Evolutionary conservation across 2,329 filamentous ascomycete species (phyloP), one percentile per base, ranked within the genome.

Genomic region (Cordyceps cateniannulata): DNA sequence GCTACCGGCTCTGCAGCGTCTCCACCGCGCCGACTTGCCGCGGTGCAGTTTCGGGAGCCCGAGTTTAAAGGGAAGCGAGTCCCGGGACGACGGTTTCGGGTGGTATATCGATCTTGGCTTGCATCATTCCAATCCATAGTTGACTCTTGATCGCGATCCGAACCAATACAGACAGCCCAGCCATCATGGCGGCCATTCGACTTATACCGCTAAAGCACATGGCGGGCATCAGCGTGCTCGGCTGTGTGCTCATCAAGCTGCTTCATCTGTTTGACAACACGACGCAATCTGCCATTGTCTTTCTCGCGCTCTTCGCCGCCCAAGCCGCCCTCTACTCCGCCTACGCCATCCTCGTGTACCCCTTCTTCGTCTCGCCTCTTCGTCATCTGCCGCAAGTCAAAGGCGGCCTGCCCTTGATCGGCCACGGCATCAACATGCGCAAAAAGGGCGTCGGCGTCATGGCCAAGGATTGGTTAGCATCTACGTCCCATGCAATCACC

Each of bases 391-490:
- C 76, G 0, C 73, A 72, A 2, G 75, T 74, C 22, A 71, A 70
- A 63, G 73, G 70, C 5, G 57, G 61, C 4, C 49, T 51, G 5
- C 52, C 51, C 2, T 9, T 62, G 8, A 25, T 62, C 5, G 61
- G 61, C 4, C 61, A 62, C 45, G 61, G 61, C 1, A 47, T 56
- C 8, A 29, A 38, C 2, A 49, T 62, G 50, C 51, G 61, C 8
- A 56, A 24, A 5, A 35, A 56, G 14, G 61, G 61, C 2, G 38
- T 48, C 6, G 61, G 61, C 14, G 61, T 57, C 38, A 56, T 62
- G 61, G 56, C 61, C 66, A 59, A 91, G 29, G 95, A 95, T 79
- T 95, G 91, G 90, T 92, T 73, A 73, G 85, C 73, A 18, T 1
- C 40, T 16, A 6, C 1, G 27, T 14, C 2, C 18, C n/a, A n/a